A percentile compares a stretch with the other conserved stretches of the same genome.
phyloP scores from a whole-genome alignment of 306 rosid genomes.

The Lablab purpureus region DNA sequence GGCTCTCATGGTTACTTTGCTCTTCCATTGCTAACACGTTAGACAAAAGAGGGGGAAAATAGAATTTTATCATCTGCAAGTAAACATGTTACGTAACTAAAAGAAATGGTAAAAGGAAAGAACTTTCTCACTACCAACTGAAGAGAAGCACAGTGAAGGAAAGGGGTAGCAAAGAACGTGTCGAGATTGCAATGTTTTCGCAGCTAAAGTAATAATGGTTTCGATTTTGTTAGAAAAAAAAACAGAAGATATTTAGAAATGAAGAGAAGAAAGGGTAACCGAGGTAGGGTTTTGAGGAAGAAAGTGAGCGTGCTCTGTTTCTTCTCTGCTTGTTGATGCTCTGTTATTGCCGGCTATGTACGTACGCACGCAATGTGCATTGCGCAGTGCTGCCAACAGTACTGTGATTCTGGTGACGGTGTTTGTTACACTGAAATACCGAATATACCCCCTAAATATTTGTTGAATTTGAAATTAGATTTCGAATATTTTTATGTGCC shows the following conservation, averaged over 20 bases:
- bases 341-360: slow-evolving; percentile 26
- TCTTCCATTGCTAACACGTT: slow-evolving; percentile 61
- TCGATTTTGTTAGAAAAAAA: not conserved
- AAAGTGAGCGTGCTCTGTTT: slow-evolving; percentile 33
- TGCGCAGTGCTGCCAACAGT: slow-evolving; percentile 4
- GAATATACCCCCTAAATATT: not conserved
- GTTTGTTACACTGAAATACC: not conserved
- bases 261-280: not conserved
- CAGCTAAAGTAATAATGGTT: not conserved
- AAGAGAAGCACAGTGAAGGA: not conserved
- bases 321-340: slow-evolving; percentile 2
- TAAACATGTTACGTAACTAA: not conserved
- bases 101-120: not conserved
- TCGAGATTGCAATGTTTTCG: not conserved
- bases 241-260: not conserved
- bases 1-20: slow-evolving; percentile 49
- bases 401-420: slow-evolving; percentile 1
- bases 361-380: slow-evolving; percentile 21
- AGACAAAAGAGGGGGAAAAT: not conserved
- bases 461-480: not conserved
- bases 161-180: not conserved
- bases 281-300: not conserved
- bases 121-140: slow-evolving; percentile 23
- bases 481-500: not conserved
- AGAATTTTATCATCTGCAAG: slow-evolving; percentile 10